These are phyloP conservation scores for Penicillium lividum DNA, from an alignment of 495 filamentous ascomycete species.

Conservation along the genomic window DNA sequence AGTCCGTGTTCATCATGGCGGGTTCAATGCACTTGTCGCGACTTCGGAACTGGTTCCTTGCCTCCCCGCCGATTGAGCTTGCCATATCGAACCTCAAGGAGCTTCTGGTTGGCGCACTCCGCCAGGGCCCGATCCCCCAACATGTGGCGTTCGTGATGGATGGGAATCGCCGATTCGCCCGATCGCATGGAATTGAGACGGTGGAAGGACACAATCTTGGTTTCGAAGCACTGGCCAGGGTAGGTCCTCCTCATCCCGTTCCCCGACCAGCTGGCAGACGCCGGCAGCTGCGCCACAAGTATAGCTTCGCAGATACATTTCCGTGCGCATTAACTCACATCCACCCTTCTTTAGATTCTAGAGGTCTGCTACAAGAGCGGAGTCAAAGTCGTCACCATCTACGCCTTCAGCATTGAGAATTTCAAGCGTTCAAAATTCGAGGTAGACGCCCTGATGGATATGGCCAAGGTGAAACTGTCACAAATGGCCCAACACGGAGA, in stretches of 20 bases:
- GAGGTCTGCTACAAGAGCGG: conserved; percentile 98
- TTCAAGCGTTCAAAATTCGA: conserved; percentile 98
- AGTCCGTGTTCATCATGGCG: conserved; percentile 33
- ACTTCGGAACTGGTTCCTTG: conserved; percentile 81
- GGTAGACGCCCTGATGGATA: conserved; percentile 96
- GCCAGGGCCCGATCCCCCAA: conserved; percentile 85
- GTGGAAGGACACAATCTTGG: conserved; percentile 96
- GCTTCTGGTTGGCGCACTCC: conserved; percentile 80
- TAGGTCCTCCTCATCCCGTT: conserved; percentile 31
- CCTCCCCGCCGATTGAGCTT: conserved; percentile 89
- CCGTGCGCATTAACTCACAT: conserved; percentile 2
- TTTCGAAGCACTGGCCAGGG: conserved; percentile 89
- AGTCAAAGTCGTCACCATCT: conserved; percentile 91
- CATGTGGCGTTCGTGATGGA: conserved; percentile 99
- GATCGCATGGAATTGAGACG: conserved; percentile 88
- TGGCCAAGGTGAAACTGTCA: conserved; percentile 89
- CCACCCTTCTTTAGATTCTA: conserved; percentile 60
- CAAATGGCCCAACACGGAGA: conserved; percentile 93
- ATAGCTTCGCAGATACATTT: neutral
- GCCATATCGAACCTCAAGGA: conserved; percentile 69
- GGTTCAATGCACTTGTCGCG: conserved; percentile 69
- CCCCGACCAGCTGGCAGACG: neutral
- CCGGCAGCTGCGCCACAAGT: neutral
- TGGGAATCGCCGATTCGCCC: conserved; percentile 89
- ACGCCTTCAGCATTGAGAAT: conserved; percentile 98